Conservation (phyloP, 148 eudicot species). For the Nepenthes gracilis region DNA sequence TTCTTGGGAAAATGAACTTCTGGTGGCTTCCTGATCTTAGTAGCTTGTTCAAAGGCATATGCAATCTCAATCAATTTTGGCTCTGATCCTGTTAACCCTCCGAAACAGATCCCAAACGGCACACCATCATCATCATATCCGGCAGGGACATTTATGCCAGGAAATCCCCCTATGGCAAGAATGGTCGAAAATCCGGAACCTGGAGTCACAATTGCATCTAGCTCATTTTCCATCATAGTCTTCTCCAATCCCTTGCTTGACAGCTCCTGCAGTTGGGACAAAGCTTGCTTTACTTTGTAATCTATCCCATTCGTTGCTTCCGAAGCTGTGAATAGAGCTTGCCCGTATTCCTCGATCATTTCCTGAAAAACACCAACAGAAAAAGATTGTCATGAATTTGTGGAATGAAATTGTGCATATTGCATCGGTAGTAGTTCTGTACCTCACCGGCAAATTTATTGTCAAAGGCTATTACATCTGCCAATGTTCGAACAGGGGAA, state of each 20-base stretch:
- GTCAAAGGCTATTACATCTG: constrained; percentile 43
- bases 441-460: constrained; percentile 10
- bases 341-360: constrained; percentile 28
- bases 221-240: constrained; percentile 25
- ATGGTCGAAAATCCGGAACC: constrained; percentile 9
- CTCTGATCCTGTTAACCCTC: constrained; percentile 18
- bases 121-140: constrained; percentile 14
- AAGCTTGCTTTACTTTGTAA: constrained; percentile 12
- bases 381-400: background rate
- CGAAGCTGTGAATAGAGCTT: constrained; percentile 18
- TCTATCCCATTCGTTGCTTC: constrained; percentile 37
- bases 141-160: constrained; percentile 26
- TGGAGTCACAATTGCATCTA: constrained; percentile 39
- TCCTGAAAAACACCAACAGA: constrained; percentile 21
- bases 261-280: constrained; percentile 5
- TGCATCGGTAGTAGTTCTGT: background rate
- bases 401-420: background rate
- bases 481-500: constrained; percentile 36
- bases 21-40: constrained; percentile 24
- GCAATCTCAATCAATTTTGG: constrained; percentile 27
- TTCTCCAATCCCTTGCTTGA: constrained; percentile 39
- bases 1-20: too few relatives aligned
- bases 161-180: constrained; percentile 47
- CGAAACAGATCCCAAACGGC: constrained; percentile 29
- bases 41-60: constrained; percentile 32